Percentiles rank a stretch among this genome's conserved stretches.
phyloP scores from a whole-genome alignment of 805 yeast species.

The Zygosaccharomyces siamensis region DNA sequence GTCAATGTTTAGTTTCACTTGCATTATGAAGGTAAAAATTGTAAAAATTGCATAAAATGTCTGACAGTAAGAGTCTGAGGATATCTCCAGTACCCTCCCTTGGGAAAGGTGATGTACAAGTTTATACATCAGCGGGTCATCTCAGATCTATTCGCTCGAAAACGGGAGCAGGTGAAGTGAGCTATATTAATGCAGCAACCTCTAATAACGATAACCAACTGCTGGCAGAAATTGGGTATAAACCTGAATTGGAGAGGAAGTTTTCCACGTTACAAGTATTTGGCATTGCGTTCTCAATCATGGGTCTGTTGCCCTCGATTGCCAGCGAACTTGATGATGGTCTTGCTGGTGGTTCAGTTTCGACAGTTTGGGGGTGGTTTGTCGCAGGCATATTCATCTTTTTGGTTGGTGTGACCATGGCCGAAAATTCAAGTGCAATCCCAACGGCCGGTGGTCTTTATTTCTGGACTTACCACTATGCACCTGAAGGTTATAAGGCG shows the following conservation, averaged over 20 bases:
- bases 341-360: conserved; percentile 52
- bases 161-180: conserved; percentile 18
- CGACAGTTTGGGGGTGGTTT: conserved; percentile 65
- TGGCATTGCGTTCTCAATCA: conserved; percentile 66
- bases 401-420: conserved; percentile 48
- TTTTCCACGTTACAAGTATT: conserved; percentile 61
- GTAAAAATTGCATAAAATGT: not conserved
- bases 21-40: not conserved
- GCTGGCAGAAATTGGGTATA: conserved; percentile 57
- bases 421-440: conserved; percentile 54
- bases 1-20: too few species aligned
- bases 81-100: conserved; percentile 9
- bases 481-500: conserved; percentile 44
- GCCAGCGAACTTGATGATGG: conserved; percentile 50
- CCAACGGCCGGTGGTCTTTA: conserved; percentile 68
- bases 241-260: conserved; percentile 60
- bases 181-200: conserved; percentile 25
- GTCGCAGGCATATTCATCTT: conserved; percentile 45
- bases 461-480: conserved; percentile 54
- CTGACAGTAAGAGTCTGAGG: conserved; percentile 1
- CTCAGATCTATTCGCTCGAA: conserved; percentile 9
- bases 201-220: conserved; percentile 27
- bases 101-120: conserved; percentile 9
- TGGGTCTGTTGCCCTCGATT: conserved; percentile 54
- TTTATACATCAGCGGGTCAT: conserved; percentile 6